Percentiles rank a stretch among this genome's conserved stretches.
Evolutionary conservation across 495 filamentous ascomycete genomes (phyloP).

Genomic region (Penicillium lividum): DNA sequence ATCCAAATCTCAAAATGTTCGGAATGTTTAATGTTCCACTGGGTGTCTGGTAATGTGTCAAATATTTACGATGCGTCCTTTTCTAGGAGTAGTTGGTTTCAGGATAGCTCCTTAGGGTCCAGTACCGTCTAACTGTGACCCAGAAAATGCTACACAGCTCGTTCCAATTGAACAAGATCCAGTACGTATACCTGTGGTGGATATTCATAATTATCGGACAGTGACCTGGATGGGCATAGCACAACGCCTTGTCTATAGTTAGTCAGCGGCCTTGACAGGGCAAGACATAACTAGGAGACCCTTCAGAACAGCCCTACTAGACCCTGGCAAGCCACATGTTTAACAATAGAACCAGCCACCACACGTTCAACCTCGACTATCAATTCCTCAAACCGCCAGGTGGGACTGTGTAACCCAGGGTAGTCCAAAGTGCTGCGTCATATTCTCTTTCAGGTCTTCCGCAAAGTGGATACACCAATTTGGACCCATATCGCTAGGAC

Average conservation of each 20-base stretch:
- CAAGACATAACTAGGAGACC: background rate
- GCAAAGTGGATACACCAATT: constrained; percentile 1
- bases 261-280: background rate
- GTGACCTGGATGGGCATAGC: too few relatives aligned
- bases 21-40: background rate
- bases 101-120: background rate
- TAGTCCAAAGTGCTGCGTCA: background rate
- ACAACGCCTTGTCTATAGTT: background rate
- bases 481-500: background rate
- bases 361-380: background rate
- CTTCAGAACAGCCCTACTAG: background rate
- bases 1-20: background rate
- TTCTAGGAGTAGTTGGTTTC: background rate
- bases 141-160: too few relatives aligned
- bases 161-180: too few relatives aligned
- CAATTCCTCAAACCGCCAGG: background rate
- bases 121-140: background rate
- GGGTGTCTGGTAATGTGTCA: background rate
- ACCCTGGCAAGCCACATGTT: background rate
- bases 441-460: background rate
- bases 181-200: too few relatives aligned
- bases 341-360: background rate
- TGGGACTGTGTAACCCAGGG: background rate
- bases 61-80: background rate
- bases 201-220: too few relatives aligned